Base-by-base conservation (phyloP, 305 asterid genomes). In the Fraxinus xanthoxyloides region DNA sequence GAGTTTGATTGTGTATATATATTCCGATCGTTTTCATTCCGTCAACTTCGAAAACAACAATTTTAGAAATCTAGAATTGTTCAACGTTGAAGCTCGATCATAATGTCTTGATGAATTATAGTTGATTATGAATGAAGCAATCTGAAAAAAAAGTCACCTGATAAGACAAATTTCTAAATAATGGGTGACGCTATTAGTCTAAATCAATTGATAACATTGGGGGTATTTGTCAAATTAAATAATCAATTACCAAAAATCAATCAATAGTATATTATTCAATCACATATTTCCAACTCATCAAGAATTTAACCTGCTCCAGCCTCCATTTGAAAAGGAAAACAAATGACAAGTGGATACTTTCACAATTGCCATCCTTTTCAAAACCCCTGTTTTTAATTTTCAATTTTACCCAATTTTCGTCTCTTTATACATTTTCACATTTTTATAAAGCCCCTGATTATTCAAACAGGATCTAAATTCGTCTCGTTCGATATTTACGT, bases 321-420 rank as follows among this genome's bases (percentile, higher is more conserved):
- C 88, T 82, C 87, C 89, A 86, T 51, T 79, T 67, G 82, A 84
- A 75, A 82, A 82, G 30, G 86, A 81, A 24, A 48, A 78, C 2
- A 83, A 83, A 80, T 12, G 79, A 84, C 85, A 81, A 80, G n/a
- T 80, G 79, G 46, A 76, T 76, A 82, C 85, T 43, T 79, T 80
- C 77, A 34, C 40, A 70, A 36, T 75, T 82, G 80, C 75, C 77
- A 59, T 82, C 85, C 79, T 79, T 82, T 67, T 82, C 61, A 17
- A 51, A 17, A 51, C 8, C 23, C 61, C 2, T 17, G 8, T 17
- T 51, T 51, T n/a, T 17, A n/a, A 51, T 17, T 51, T 51, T 51
- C 63, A 51, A 17, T 17, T 17, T 51, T 51, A 51, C 63, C 63
- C 63, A 17, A 51, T 51, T 51, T 51, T 51, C 63, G 0, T 51